Base-by-base conservation (phyloP, 2,329 filamentous ascomycete species). In the Grosmannia serpens region DNA sequence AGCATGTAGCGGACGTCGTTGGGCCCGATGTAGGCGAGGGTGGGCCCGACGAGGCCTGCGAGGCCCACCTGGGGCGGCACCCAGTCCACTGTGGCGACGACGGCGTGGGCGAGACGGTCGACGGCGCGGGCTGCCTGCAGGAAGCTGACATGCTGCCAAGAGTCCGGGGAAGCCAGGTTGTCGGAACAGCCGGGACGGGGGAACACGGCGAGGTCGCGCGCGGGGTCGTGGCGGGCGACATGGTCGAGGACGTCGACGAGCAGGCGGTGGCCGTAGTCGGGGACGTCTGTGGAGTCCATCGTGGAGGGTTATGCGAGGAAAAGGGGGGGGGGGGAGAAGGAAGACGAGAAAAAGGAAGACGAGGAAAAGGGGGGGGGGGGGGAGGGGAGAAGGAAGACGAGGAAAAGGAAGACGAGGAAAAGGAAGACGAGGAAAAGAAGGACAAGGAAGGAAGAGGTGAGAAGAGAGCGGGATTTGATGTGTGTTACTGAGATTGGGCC, bases 1-100 rank as follows among this genome's bases (percentile, higher is more conserved):
- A 67, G 51, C 7, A 64, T 26, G 58, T 69, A 69, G 4, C 66
- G 67, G 2, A 65, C 57, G 56, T 69, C 67, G 59, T 61, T 68
- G 53, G 72, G 73, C 0, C 74, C 76, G 51, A 77, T 70, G 62
- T 77, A 79, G 10, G 74, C 72, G 33, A 78, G 67, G 0, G 73
- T 76, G 2, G 70, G 72, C 56, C 41, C 41, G 20, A 44, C 20
- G 4, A 44, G 41, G 41, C 41, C 41, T 8, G 20, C 4, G 41
- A 44, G 41, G 41, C 20, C 41, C 41, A 44, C 41, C 20, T n/a
- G 20, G 20, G 70, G 70, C 10, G 44, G 11, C 17, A 22, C 29
- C 35, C 29, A 4, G n/a, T 26, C 20, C 11, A 22, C 9, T 9
- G 17, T 22, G 38, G 53, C 17, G 7, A n/a, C 29, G n/a, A n/a